Evolutionary conservation across 2,329 filamentous ascomycete species (phyloP), one percentile per base, ranked within the genome.

Genomic region (Diaporthe helianthi): DNA sequence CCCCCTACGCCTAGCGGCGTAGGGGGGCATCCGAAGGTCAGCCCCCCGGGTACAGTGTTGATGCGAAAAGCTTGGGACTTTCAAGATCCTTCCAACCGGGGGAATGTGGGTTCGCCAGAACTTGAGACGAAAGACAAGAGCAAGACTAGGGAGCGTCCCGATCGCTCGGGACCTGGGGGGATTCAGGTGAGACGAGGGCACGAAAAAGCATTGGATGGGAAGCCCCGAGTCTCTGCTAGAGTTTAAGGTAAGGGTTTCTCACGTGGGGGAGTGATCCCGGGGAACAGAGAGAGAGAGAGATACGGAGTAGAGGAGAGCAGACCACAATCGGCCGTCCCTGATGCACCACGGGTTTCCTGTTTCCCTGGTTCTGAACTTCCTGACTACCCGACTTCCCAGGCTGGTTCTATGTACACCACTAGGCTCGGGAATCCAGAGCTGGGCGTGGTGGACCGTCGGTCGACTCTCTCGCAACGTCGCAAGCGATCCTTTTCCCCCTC

Each of bases 191-290:
- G 31, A 47, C 38, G 26, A n/a, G 29, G 31, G 12, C 52, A 38
- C 29, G 44, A 29, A 10, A 22, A 55, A 67, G 64, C 51, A 67
- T 67, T 67, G 64, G 64, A 58, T 49, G 24, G 53, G 64, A 58
- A n/a, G 64, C 41, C 49, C 52, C 41, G 52, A 49, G 52, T 54
- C 61, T 47, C 22, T 47, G 41, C 29, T 36, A 24, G 52, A 58
- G 44, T 63, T 63, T 44, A 63, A 63, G 58, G 58, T 33, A 63
- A 41, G 41, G 41, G 58, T 49, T 33, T 31, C 36, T 33, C 19
- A 41, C 41, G 38, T 63, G 41, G 41, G 44, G 29, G 54, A 29
- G 55, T 61, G 55, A 47, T 46, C 38, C 55, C 55, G 55, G 55
- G 29, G 58, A 33, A 33, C 3, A 19, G 44, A 63, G 44, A 36